Percentiles rank a stretch among this genome's conserved stretches.
Evolutionary conservation across 371 early-diverging fungal species (phyloP).

Genomic region (Mortierella sp.): DNA sequence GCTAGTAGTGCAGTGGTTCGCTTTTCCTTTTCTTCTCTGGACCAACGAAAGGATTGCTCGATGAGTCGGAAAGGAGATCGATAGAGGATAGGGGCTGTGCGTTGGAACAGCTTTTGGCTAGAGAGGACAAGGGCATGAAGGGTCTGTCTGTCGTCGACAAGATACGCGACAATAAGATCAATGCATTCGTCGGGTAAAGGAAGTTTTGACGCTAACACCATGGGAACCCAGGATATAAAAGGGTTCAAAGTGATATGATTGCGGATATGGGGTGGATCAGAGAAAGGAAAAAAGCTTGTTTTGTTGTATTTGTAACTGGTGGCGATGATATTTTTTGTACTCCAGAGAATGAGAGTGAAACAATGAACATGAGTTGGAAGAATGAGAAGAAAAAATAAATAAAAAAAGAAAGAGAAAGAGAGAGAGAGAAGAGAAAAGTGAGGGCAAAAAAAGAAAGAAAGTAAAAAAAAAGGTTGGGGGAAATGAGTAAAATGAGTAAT

Average conservation of each 20-base stretch:
- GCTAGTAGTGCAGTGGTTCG: slow-evolving; percentile 32
- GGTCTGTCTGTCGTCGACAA: slow-evolving; percentile 35
- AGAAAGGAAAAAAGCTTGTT: neutral
- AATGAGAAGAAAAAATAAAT: neutral
- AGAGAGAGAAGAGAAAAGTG: neutral
- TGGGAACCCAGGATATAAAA: slow-evolving; percentile 15
- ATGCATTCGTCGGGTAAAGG: slow-evolving; percentile 54
- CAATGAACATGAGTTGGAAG: neutral
- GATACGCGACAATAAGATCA: slow-evolving; percentile 50
- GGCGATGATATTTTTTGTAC: neutral
- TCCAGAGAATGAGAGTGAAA: too few species aligned
- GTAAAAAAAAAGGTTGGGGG: neutral
- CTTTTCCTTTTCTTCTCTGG: slow-evolving; percentile 26
- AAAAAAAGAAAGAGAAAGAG: neutral
- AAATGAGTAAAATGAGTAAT: too few species aligned
- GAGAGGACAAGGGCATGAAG: slow-evolving; percentile 50
- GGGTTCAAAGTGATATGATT: neutral
- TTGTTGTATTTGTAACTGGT: neutral
- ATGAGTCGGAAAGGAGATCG: slow-evolving; percentile 46
- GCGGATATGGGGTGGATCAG: neutral
- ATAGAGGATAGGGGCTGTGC: slow-evolving; percentile 47
- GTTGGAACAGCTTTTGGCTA: slow-evolving; percentile 34
- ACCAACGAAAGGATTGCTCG: slow-evolving; percentile 22
- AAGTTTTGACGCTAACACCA: slow-evolving; percentile 40
- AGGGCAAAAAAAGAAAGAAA: neutral